phyloP scores from a whole-genome alignment of 179 eudicot species.

The Heliamphora pulchella region DNA sequence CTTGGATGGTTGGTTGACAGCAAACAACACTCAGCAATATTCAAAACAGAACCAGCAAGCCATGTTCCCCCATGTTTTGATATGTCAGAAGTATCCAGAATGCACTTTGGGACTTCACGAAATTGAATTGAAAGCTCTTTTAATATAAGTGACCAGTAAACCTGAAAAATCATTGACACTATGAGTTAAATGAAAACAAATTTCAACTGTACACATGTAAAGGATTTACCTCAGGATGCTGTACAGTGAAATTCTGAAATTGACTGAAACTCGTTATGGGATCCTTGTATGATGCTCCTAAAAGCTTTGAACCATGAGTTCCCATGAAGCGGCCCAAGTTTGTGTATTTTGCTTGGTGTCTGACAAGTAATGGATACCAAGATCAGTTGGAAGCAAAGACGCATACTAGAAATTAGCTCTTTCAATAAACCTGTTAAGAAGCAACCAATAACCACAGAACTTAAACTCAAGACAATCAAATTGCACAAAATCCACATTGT shows the following conservation, averaged over 20 bases:
- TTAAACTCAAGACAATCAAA: neutral
- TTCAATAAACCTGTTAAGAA: neutral
- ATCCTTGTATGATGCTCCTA: conserved; percentile 64
- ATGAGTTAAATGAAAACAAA: neutral
- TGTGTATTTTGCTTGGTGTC: conserved; percentile 32
- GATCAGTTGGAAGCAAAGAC: conserved; percentile 13
- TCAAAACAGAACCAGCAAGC: conserved; percentile 82
- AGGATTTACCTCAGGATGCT: conserved; percentile 54
- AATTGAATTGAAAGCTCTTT: conserved; percentile 64
- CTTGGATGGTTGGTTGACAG: conserved; percentile 39
- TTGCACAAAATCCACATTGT: neutral
- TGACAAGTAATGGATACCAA: neutral
- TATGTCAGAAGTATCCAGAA: conserved; percentile 56
- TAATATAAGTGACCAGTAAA: conserved; percentile 66
- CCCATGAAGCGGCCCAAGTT: conserved; percentile 86
- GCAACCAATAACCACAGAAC: neutral
- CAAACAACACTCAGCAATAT: conserved; percentile 80
- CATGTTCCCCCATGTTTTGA: conserved; percentile 75
- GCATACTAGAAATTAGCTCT: neutral
- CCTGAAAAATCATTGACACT: conserved; percentile 34
- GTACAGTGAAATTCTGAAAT: conserved; percentile 55
- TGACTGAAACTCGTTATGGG: conserved; percentile 67
- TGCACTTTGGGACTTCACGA: conserved; percentile 52
- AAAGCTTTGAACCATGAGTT: conserved; percentile 58
- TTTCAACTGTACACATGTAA: neutral